A percentile compares a stretch with the other conserved stretches of the same genome.
Conservation (phyloP, 192 early-diverging fungal genomes). For the Coemansia aciculifera region DNA sequence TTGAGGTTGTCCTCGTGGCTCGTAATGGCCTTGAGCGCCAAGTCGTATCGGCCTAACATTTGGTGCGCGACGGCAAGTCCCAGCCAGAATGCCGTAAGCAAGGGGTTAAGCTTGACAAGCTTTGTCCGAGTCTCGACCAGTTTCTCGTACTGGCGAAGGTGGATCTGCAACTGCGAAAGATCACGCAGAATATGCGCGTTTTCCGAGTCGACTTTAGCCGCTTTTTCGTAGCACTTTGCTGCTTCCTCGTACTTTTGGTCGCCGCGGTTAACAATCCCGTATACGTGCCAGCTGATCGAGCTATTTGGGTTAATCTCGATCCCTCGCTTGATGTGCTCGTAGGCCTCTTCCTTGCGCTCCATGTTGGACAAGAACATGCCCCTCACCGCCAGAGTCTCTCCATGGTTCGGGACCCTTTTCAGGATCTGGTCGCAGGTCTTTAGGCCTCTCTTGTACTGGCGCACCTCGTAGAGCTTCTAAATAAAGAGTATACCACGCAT, state of each 20-base stretch:
- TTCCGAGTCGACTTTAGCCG: constrained; percentile 82
- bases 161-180: constrained; percentile 80
- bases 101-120: constrained; percentile 70
- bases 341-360: constrained; percentile 90
- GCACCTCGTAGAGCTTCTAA: constrained; percentile 92
- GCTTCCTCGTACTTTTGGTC: constrained; percentile 95
- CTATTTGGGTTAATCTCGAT: constrained; percentile 76
- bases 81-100: constrained; percentile 77
- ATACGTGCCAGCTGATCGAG: constrained; percentile 97
- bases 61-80: constrained; percentile 85
- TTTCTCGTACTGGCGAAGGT: constrained; percentile 83
- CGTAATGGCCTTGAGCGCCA: constrained; percentile 69
- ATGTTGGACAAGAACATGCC: constrained; percentile 88
- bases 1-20: constrained; percentile 70
- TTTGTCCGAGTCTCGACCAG: constrained; percentile 70
- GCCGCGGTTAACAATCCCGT: constrained; percentile 85
- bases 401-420: constrained; percentile 91
- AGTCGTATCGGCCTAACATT: constrained; percentile 71
- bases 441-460: constrained; percentile 94
- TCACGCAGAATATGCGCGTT: constrained; percentile 94
- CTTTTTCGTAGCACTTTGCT: constrained; percentile 85
- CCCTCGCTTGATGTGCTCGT: constrained; percentile 83
- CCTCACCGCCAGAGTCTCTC: constrained; percentile 95
- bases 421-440: constrained; percentile 89
- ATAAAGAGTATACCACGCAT: not conserved